These are phyloP conservation scores for Epithemia pelagica DNA, from an alignment of 108 stramenopile genomes.

Conservation along the genomic window DNA sequence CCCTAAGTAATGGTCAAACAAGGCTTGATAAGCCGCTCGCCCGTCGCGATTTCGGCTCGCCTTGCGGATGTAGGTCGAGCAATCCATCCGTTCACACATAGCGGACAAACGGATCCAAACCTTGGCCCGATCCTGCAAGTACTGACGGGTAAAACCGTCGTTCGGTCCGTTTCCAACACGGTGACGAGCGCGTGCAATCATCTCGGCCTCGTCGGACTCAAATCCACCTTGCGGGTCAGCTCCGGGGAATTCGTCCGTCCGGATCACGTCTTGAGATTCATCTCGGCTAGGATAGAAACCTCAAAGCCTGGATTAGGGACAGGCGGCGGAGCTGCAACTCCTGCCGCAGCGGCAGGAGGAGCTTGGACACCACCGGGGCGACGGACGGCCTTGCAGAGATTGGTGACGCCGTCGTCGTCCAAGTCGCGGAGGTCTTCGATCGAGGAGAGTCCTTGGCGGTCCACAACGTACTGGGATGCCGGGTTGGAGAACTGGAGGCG, in stretches of 20 bases:
- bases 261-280: background rate
- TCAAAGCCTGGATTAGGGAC: background rate
- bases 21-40: background rate
- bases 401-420: background rate
- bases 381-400: background rate
- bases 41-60: background rate
- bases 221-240: background rate
- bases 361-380: background rate
- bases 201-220: background rate
- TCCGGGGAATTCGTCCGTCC: background rate
- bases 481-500: too few species aligned
- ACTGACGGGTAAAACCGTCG: background rate
- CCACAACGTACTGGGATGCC: too few species aligned
- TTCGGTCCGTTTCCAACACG: background rate
- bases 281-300: background rate
- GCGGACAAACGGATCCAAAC: background rate
- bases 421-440: background rate
- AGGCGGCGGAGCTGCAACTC: background rate
- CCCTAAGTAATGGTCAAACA: background rate
- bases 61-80: background rate
- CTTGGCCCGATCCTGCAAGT: background rate
- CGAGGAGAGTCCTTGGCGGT: background rate
- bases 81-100: background rate
- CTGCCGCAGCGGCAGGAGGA: background rate
- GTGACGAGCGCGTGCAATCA: background rate